These are phyloP conservation scores for Gloeopeniophorella convolvens DNA, from an alignment of 768 basidiomycete species.

Conservation along the genomic window DNA sequence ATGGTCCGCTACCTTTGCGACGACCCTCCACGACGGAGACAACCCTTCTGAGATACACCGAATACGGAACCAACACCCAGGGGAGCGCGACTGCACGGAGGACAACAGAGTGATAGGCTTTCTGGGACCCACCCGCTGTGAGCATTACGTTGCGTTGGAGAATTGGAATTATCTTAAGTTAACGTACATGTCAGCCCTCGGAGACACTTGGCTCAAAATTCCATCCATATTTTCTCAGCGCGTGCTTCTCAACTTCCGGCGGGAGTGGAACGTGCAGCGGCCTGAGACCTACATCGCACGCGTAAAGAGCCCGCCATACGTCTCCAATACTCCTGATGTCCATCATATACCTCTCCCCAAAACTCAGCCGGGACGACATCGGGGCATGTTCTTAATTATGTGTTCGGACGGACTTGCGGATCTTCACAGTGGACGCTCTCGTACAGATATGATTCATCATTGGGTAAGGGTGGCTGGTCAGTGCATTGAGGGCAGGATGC, in stretches of 20 bases:
- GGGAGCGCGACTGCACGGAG: slow-evolving; percentile 59
- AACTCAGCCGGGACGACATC: slow-evolving; percentile 10
- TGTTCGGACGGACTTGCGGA: slow-evolving; percentile 44
- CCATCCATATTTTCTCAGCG: slow-evolving; percentile 28
- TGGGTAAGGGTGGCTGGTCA: slow-evolving; percentile 32
- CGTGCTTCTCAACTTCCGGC: slow-evolving; percentile 32
- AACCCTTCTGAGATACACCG: slow-evolving; percentile 62
- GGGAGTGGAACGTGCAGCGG: slow-evolving; percentile 30
- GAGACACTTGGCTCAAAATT: slow-evolving; percentile 34
- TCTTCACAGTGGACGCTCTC: slow-evolving; percentile 30
- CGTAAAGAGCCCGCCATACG: slow-evolving; percentile 41
- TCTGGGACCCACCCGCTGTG: slow-evolving; percentile 72
- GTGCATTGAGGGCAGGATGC: slow-evolving; percentile 21
- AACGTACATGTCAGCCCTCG: slow-evolving; percentile 26
- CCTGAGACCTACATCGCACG: slow-evolving; percentile 30
- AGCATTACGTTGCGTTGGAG: slow-evolving; percentile 25
- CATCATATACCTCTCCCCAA: slow-evolving; percentile 30
- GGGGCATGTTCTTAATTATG: slow-evolving; percentile 32
- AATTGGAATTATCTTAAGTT: neutral
- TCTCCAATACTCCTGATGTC: slow-evolving; percentile 37
- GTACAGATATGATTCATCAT: slow-evolving; percentile 28
- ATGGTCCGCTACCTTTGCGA: slow-evolving; percentile 58
- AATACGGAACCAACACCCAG: slow-evolving; percentile 57
- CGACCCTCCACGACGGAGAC: slow-evolving; percentile 63
- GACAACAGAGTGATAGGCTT: slow-evolving; percentile 69